Percentiles rank a stretch among this genome's conserved stretches.
Evolutionary conservation across 805 yeast species (phyloP).

Genomic region (Ascoidea rubescens): DNA sequence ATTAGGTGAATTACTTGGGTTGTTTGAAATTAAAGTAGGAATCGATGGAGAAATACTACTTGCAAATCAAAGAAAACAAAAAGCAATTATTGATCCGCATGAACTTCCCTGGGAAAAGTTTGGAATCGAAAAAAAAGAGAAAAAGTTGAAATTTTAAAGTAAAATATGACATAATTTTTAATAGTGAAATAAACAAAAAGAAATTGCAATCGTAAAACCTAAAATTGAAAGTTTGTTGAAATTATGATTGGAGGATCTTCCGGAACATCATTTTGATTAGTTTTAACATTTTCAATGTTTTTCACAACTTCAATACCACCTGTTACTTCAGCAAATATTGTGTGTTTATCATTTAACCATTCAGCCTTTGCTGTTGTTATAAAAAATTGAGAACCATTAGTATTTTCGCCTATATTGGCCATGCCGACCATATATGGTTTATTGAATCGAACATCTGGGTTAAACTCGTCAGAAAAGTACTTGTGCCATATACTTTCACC

Average conservation of each 20-base stretch:
- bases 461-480: slow-evolving; percentile 45
- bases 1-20: no score
- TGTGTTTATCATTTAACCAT: slow-evolving; percentile 63
- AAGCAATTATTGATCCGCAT: no score
- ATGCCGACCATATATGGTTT: slow-evolving; percentile 41
- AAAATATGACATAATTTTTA: no score
- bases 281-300: slow-evolving; percentile 39
- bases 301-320: slow-evolving; percentile 59
- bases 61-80: no score
- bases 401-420: slow-evolving; percentile 42
- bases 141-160: no score
- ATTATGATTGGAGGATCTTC: neutral
- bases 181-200: no score
- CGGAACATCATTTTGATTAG: slow-evolving; percentile 6
- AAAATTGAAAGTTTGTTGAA: neutral
- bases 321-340: slow-evolving; percentile 61
- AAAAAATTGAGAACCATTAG: slow-evolving; percentile 58
- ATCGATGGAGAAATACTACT: no score
- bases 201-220: no score
- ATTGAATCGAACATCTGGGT: slow-evolving; percentile 22
- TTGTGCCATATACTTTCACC: slow-evolving; percentile 32
- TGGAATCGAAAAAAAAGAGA: no score
- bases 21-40: no score
- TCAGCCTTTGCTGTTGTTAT: slow-evolving; percentile 57
- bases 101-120: no score